Evolutionary conservation across 768 basidiomycete species (phyloP).

Genomic region (Pleurotus salmoneostramineus): DNA sequence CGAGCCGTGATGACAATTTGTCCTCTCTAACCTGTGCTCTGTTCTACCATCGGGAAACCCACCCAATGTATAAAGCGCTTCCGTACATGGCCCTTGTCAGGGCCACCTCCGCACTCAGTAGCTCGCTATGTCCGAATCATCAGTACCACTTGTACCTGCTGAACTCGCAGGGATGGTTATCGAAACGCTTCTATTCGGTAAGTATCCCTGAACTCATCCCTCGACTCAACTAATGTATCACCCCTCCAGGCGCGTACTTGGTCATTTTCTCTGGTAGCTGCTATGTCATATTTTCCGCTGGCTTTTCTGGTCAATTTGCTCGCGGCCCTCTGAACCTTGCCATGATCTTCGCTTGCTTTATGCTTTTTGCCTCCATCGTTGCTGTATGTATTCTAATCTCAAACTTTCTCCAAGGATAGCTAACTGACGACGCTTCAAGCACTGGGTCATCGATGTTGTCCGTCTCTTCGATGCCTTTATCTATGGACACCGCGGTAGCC

Average conservation of each 20-base stretch:
- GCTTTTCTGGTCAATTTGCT: not conserved
- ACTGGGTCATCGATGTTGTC: not conserved
- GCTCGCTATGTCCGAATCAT: not conserved
- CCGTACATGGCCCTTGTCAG: not conserved
- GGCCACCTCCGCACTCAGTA: too few species aligned
- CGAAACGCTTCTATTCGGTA: not conserved
- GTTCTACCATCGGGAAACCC: not conserved
- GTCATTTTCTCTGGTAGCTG: not conserved
- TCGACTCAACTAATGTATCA: not conserved
- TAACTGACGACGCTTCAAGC: not conserved
- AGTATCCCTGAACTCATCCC: not conserved
- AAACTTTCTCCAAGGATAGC: not conserved
- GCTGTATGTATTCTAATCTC: not conserved
- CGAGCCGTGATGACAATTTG: too few species aligned
- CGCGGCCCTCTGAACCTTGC: not conserved
- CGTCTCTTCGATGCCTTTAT: not conserved
- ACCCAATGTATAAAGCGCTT: not conserved
- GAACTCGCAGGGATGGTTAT: not conserved
- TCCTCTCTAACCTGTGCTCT: too few species aligned
- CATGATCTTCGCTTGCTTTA: not conserved
- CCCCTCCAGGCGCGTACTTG: not conserved
- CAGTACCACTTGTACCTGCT: not conserved
- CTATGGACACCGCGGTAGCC: not conserved
- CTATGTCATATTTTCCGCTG: not conserved
- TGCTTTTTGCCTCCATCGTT: not conserved